phyloP scores from a whole-genome alignment of 768 basidiomycete genomes.

The Boletus edulis region DNA sequence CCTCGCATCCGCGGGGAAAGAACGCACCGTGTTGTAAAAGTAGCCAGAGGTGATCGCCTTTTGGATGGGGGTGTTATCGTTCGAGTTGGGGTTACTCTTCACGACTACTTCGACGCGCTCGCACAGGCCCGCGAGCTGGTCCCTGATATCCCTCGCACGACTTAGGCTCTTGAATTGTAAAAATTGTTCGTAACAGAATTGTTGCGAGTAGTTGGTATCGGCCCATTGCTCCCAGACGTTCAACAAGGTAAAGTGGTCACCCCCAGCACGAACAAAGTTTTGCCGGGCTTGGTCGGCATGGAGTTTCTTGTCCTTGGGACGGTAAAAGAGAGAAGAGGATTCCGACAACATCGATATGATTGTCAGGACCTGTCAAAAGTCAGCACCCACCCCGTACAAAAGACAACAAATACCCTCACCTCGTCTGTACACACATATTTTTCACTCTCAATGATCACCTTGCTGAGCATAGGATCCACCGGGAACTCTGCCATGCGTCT shows the following conservation, averaged over 20 bases:
- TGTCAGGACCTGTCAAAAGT: conserved; percentile 68
- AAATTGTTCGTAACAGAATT: conserved; percentile 96
- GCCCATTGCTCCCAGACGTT: conserved; percentile 99
- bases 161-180: conserved; percentile 93
- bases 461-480: conserved; percentile 96
- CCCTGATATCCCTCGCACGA: conserved; percentile 93
- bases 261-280: conserved; percentile 93
- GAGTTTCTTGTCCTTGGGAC: conserved; percentile 97
- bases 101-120: conserved; percentile 96
- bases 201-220: conserved; percentile 95
- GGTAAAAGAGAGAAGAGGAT: conserved; percentile 91
- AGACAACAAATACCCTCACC: conserved; percentile 42
- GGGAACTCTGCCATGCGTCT: conserved; percentile 99
- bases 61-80: conserved; percentile 90
- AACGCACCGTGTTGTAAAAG: conserved; percentile 86
- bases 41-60: conserved; percentile 95
- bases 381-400: neutral
- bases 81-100: conserved; percentile 83
- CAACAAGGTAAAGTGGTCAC: conserved; percentile 95
- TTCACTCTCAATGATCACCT: conserved; percentile 95
- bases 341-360: conserved; percentile 98
- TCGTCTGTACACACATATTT: conserved; percentile 94
- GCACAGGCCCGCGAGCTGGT: conserved; percentile 92
- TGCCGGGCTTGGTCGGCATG: conserved; percentile 98
- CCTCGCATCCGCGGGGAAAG: conserved; percentile 1